Evolutionary conservation across 2,329 filamentous ascomycete genomes (phyloP), one percentile per base, ranked within the genome.

Genomic region (Sporothrix inflata): DNA sequence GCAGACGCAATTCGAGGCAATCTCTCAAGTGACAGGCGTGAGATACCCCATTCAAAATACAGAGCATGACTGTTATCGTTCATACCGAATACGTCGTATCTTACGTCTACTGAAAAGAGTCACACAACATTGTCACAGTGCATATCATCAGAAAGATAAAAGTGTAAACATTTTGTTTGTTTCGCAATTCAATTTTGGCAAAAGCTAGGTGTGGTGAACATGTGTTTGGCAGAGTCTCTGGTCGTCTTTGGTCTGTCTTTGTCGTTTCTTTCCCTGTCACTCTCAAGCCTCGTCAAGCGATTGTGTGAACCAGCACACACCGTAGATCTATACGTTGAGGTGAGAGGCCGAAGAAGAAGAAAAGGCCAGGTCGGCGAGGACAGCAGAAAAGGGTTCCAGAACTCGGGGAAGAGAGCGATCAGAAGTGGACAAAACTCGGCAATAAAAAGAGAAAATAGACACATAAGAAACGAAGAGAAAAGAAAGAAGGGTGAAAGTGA

Each of bases 401-500:
- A 21, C 21, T 49, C 3, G 24, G 40, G 24, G 24, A 70, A 73
- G 57, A 69, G 49, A 71, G 42, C 34, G 49, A 60, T 42, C 40
- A 71, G 21, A 69, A 47, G 53, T 45, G 51, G 45, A 57, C 6
- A 69, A 42, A 51, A 9, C n/a, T n/a, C n/a, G n/a, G n/a, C 1
- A 65, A 11, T 45, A 51, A 55, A 57, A 57, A 30, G 34, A 53
- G 40, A 69, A 38, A 57, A 71, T 27, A 69, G 40, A 69, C 24
- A 14, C 40, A 40, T 40, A 47, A 69, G 40, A 47, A 47, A 45
- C 6, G n/a, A 42, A 16, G n/a, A 42, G 4, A 11, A 42, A 49
- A 67, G n/a, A 49, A 42, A 71, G 51, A 66, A 65, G 14, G n/a
- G 27, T 19, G 63, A 42, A 65, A 63, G 66, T n/a, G 68, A 34